Conservation (phyloP, 2,329 filamentous ascomycete species). For the Zalaria obscura region DNA sequence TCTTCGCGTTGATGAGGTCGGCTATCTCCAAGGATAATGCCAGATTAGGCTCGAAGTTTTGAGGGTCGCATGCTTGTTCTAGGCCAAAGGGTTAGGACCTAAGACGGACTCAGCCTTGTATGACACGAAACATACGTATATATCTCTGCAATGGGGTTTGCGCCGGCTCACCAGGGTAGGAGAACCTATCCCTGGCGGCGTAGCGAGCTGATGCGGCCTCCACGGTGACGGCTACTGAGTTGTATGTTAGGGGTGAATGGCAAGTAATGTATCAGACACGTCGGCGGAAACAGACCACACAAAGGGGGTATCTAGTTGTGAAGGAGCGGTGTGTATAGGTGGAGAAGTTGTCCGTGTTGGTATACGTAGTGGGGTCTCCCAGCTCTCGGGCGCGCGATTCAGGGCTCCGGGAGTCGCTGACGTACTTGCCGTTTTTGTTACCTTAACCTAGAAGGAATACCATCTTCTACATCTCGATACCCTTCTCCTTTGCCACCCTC, state of each 20-base stretch:
- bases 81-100: background rate
- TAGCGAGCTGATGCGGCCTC: constrained; percentile 93
- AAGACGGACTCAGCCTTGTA: background rate
- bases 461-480: no score
- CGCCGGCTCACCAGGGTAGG: constrained; percentile 62
- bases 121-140: constrained; percentile 44
- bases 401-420: no score
- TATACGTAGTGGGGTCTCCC: no score
- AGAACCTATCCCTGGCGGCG: constrained; percentile 88
- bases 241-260: background rate
- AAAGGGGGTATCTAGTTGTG: no score
- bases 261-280: background rate
- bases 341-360: no score
- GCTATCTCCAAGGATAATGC: constrained; percentile 92
- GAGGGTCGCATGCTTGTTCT: constrained; percentile 87
- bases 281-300: no score
- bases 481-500: no score
- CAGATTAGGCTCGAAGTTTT: constrained; percentile 96
- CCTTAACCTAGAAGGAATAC: no score
- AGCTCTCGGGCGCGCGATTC: no score
- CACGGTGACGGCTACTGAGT: constrained; percentile 31
- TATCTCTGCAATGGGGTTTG: constrained; percentile 86
- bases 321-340: no score
- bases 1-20: constrained; percentile 94
- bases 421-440: no score